Evolutionary conservation across 2,329 filamentous ascomycete species (phyloP).

Genomic region (Fusarium hostae): DNA sequence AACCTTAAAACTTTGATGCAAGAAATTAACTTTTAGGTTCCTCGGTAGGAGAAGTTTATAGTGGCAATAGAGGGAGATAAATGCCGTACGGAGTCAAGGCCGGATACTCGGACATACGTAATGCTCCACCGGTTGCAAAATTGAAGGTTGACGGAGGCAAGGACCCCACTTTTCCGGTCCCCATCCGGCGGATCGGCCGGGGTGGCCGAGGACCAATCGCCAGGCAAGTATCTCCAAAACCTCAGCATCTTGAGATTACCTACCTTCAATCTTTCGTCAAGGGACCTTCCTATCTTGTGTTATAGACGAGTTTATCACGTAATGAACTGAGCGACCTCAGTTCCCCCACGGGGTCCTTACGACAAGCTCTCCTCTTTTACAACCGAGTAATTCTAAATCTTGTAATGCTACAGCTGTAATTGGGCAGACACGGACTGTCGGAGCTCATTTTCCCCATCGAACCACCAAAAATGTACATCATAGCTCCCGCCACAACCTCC

Average conservation of each 20-base stretch:
- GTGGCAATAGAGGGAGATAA: background rate
- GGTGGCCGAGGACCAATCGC: conserved; percentile 32
- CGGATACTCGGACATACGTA: background rate
- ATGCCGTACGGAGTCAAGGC: background rate
- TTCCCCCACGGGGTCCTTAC: conserved; percentile 32
- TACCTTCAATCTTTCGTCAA: background rate
- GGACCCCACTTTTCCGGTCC: background rate
- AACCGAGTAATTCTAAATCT: background rate
- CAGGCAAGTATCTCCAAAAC: background rate
- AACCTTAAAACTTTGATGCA: background rate
- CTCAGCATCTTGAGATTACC: conserved; percentile 6
- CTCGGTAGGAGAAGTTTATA: background rate
- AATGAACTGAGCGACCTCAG: background rate
- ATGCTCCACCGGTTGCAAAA: conserved; percentile 1
- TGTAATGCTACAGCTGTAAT: conserved; percentile 18
- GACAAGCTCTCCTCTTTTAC: background rate
- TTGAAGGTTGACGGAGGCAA: conserved; percentile 16
- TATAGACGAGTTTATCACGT: conserved; percentile 26
- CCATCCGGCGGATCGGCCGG: conserved; percentile 31
- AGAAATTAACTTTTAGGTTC: background rate
- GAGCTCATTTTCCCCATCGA: conserved; percentile 6
- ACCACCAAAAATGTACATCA: conserved; percentile 19
- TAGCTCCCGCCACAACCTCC: conserved; percentile 34
- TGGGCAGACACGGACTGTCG: conserved; percentile 11
- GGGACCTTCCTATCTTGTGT: conserved; percentile 22